Conservation (phyloP, 2,329 filamentous ascomycete species). For the Chrysoporthe puriensis region DNA sequence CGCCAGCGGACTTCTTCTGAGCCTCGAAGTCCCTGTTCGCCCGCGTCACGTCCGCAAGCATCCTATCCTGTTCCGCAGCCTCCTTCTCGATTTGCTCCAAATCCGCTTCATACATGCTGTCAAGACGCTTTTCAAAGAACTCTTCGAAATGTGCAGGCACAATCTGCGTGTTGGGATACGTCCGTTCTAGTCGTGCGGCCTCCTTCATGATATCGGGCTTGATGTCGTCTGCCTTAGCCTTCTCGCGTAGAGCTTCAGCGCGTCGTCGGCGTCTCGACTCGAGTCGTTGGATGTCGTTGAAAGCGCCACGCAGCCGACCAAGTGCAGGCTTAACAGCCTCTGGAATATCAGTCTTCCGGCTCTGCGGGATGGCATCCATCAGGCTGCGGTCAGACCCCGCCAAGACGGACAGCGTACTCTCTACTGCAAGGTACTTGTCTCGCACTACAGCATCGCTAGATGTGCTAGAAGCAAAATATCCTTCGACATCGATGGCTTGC, state of each 20-base stretch:
- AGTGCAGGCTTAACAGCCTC: constrained; percentile 80
- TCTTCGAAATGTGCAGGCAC: constrained; percentile 89
- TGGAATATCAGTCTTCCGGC: constrained; percentile 76
- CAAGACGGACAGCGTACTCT: constrained; percentile 74
- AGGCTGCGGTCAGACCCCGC: constrained; percentile 79
- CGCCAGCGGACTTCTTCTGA: constrained; percentile 69
- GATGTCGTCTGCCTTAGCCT: constrained; percentile 85
- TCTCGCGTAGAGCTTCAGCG: constrained; percentile 77
- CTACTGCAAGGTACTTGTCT: constrained; percentile 76
- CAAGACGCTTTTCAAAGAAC: constrained; percentile 82
- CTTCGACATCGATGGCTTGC: constrained; percentile 78
- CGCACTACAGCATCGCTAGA: constrained; percentile 66
- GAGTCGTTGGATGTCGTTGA: constrained; percentile 83
- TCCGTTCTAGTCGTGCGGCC: constrained; percentile 81
- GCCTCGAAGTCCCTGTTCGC: constrained; percentile 79
- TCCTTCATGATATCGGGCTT: constrained; percentile 82
- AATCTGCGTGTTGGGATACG: constrained; percentile 82
- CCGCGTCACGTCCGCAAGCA: constrained; percentile 70
- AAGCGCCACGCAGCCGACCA: constrained; percentile 72
- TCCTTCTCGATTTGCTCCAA: constrained; percentile 73
- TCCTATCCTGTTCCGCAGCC: constrained; percentile 72
- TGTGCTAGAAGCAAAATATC: constrained; percentile 73
- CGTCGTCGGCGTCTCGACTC: constrained; percentile 81
- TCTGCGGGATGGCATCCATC: constrained; percentile 88
- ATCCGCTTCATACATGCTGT: constrained; percentile 77